A percentile compares a stretch with the other conserved stretches of the same genome.
phyloP scores from a whole-genome alignment of 306 rosid genomes.

The Cyclanthera cordifolia region DNA sequence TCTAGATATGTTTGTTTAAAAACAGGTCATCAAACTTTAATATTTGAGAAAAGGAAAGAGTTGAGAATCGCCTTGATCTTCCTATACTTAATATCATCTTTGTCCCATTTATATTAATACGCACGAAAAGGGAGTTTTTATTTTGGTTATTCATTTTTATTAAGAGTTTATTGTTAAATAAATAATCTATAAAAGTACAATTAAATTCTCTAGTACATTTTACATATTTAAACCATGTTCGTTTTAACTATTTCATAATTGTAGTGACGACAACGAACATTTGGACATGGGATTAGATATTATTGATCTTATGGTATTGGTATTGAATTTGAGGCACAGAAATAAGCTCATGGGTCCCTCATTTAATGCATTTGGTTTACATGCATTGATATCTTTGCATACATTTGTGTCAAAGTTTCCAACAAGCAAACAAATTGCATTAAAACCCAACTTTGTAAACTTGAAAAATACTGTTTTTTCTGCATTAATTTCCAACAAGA shows the following conservation, averaged over 20 bases:
- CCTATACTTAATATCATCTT: no score
- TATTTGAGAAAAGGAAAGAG: no score
- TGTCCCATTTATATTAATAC: no score
- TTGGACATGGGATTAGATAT: background rate
- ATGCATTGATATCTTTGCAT: background rate
- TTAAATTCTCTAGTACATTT: background rate
- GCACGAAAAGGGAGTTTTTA: background rate
- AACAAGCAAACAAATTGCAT: slow-evolving; percentile 5
- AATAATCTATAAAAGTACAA: background rate
- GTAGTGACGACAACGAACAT: background rate
- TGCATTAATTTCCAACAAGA: background rate
- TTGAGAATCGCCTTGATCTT: no score
- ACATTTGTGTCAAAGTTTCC: no score
- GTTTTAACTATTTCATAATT: no score
- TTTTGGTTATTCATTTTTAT: background rate
- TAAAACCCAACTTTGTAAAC: background rate
- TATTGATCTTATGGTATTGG: background rate
- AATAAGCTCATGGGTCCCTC: background rate
- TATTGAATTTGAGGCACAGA: background rate
- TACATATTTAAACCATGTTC: no score
- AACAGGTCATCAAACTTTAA: no score
- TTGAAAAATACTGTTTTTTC: background rate
- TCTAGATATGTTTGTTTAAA: no score
- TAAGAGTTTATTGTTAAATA: background rate
- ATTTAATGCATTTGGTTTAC: background rate